phyloP scores from a whole-genome alignment of 192 early-diverging fungal species.

The Thoreauomyces humboldtii region DNA sequence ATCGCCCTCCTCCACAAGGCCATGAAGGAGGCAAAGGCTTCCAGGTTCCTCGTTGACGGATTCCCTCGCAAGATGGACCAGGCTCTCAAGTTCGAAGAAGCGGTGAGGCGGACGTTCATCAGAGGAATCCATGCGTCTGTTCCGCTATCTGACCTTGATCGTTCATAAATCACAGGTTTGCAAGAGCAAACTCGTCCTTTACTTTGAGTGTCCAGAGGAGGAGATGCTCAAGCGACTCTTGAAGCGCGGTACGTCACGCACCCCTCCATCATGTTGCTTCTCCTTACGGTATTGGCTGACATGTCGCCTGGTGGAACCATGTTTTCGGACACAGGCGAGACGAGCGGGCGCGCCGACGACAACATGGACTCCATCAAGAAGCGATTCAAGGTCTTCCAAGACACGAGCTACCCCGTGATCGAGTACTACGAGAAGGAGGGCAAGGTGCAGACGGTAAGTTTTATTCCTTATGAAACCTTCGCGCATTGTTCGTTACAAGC shows the following conservation, averaged over 20 bases:
- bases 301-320: not conserved
- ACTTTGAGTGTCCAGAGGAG: conserved; percentile 94
- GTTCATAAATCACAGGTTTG: conserved; percentile 48
- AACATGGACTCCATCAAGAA: conserved; percentile 96
- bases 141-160: not conserved
- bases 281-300: not conserved
- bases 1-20: conserved; percentile 87
- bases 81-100: conserved; percentile 89
- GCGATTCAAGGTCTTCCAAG: conserved; percentile 83
- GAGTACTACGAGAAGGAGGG: conserved; percentile 69
- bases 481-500: not conserved
- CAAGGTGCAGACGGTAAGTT: conserved; percentile 76
- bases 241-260: conserved; percentile 79
- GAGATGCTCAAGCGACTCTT: conserved; percentile 86
- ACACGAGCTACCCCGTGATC: conserved; percentile 89
- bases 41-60: conserved; percentile 91
- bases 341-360: conserved; percentile 89
- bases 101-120: conserved; percentile 52
- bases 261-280: no score
- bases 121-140: no score
- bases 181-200: conserved; percentile 72
- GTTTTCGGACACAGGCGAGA: conserved; percentile 79
- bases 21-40: conserved; percentile 67
- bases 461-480: not conserved
- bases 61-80: conserved; percentile 95